A percentile compares a stretch with the other conserved stretches of the same genome.
These are phyloP conservation scores for Rhazya stricta DNA, from an alignment of 257 asterid species.

Conservation along the genomic window DNA sequence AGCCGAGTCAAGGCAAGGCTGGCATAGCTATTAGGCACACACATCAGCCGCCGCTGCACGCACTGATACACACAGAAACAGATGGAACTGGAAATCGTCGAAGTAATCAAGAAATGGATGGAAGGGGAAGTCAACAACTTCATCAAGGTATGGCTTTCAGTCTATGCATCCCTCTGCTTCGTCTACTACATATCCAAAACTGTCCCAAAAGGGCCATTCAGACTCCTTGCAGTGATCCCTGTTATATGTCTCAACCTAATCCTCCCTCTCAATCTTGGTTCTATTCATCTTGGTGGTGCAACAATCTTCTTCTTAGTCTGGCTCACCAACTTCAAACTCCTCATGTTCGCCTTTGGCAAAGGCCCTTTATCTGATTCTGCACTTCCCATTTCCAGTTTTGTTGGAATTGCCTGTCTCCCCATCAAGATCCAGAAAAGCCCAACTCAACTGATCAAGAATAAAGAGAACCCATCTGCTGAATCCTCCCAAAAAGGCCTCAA, in stretches of 20 bases:
- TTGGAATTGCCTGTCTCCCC: slow-evolving; percentile 41
- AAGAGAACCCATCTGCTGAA: not conserved
- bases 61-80: not conserved
- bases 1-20: not conserved
- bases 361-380: slow-evolving; percentile 44
- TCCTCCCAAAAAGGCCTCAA: not conserved
- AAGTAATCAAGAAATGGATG: slow-evolving; percentile 24
- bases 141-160: slow-evolving; percentile 35
- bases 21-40: too few species aligned
- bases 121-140: slow-evolving; percentile 41
- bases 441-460: not conserved
- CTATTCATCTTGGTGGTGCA: slow-evolving; percentile 42
- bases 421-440: slow-evolving; percentile 20
- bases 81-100: not conserved
- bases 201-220: slow-evolving; percentile 20
- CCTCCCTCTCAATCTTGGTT: slow-evolving; percentile 43
- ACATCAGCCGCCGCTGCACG: too few species aligned
- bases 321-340: slow-evolving; percentile 50
- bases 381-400: slow-evolving; percentile 28
- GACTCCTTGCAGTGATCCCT: slow-evolving; percentile 38
- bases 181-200: slow-evolving; percentile 22
- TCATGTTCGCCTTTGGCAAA: slow-evolving; percentile 42
- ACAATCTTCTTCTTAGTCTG: slow-evolving; percentile 51
- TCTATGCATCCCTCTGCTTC: slow-evolving; percentile 32
- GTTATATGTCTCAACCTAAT: slow-evolving; percentile 28